Conservation (phyloP, 2,329 filamentous ascomycete genomes). For the Fusarium xyrophilum region DNA sequence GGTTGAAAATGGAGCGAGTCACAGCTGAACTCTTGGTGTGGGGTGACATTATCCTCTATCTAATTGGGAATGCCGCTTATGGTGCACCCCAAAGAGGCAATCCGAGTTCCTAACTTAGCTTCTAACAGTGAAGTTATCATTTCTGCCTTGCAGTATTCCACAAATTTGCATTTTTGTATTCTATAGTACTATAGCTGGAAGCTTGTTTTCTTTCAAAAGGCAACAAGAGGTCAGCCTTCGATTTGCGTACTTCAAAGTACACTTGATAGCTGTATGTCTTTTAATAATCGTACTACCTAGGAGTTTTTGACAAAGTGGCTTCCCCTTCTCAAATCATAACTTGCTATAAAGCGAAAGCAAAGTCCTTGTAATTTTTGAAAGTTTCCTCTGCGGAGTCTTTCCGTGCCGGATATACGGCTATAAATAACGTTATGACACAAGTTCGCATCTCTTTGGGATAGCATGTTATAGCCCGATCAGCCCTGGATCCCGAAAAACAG, state of each 20-base stretch:
- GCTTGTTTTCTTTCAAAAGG: too few relatives aligned
- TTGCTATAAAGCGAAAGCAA: too few relatives aligned
- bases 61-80: not conserved
- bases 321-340: not conserved
- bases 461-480: too few relatives aligned
- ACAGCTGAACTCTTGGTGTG: not conserved
- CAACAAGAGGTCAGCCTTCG: fast-evolving
- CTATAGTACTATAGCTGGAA: not conserved
- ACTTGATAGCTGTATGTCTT: fast-evolving
- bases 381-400: not conserved
- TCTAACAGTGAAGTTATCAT: not conserved
- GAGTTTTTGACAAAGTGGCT: too few relatives aligned
- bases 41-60: not conserved
- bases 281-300: too few relatives aligned
- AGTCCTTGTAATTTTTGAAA: not conserved
- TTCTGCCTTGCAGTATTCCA: not conserved
- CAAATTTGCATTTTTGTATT: not conserved
- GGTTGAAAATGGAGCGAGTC: not conserved
- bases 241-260: fast-evolving
- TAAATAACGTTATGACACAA: too few relatives aligned
- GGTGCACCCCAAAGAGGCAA: not conserved
- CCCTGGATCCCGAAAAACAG: not conserved
- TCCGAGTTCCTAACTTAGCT: not conserved
- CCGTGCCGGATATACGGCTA: not conserved
- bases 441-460: fast-evolving